Conservation (phyloP, 495 filamentous ascomycete species). For the Podospora pseudopauciseta region DNA sequence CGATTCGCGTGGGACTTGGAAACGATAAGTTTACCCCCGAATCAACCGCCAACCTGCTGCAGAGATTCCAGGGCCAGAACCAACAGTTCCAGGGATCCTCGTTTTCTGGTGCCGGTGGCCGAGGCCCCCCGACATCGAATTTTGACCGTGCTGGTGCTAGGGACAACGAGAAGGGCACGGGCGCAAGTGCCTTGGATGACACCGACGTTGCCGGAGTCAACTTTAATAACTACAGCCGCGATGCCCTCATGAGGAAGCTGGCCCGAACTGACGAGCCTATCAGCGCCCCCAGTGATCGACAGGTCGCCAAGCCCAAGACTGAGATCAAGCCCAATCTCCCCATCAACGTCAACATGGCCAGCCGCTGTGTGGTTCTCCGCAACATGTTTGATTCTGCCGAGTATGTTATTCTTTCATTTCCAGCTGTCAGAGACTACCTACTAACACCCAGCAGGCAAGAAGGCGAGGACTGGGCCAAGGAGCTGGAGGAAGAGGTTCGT, state of each 20-base stretch:
- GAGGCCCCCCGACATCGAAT: slow-evolving; percentile 80
- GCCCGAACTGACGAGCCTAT: slow-evolving; percentile 88
- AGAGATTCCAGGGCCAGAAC: slow-evolving; percentile 81
- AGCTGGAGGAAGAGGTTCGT: slow-evolving; percentile 90
- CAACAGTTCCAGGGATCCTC: slow-evolving; percentile 87
- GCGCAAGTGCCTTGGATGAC: slow-evolving; percentile 94
- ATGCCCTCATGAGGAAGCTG: slow-evolving; percentile 96
- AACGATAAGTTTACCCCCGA: slow-evolving; percentile 99
- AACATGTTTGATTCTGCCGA: slow-evolving; percentile 92
- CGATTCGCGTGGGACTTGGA: slow-evolving; percentile 97
- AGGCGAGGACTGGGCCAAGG: slow-evolving; percentile 85
- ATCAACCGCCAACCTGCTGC: slow-evolving; percentile 84
- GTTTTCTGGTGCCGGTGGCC: slow-evolving; percentile 88
- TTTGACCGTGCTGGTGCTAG: slow-evolving; percentile 92
- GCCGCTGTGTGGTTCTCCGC: slow-evolving; percentile 86
- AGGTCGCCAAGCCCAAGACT: slow-evolving; percentile 72
- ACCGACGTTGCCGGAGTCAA: slow-evolving; percentile 98
- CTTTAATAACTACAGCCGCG: slow-evolving; percentile 98
- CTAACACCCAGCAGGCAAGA: slow-evolving; percentile 68
- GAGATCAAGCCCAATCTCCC: slow-evolving; percentile 74
- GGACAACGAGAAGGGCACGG: slow-evolving; percentile 85
- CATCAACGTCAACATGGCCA: slow-evolving; percentile 86
- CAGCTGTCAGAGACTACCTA: slow-evolving; percentile 6
- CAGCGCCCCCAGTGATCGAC: slow-evolving; percentile 60
- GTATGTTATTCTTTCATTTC: slow-evolving; percentile 54